Evolutionary conservation across 176 grass and related monocot species (phyloP).

Genomic region (Neostapfia colusana): DNA sequence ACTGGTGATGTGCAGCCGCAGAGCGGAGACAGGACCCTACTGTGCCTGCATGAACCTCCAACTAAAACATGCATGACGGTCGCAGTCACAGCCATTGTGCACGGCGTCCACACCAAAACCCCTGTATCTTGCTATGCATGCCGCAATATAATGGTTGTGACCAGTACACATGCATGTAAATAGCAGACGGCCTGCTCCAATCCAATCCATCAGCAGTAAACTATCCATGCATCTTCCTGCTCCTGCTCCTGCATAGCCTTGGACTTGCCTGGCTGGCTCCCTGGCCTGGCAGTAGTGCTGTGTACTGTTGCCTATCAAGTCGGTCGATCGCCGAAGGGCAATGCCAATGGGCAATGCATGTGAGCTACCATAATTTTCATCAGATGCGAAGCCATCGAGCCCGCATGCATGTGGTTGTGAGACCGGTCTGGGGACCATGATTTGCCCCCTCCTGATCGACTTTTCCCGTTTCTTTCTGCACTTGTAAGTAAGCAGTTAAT

Average conservation of each 20-base stretch:
- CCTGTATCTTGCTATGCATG: too few species aligned
- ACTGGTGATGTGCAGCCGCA: background rate
- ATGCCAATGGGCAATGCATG: slow-evolving; percentile 28
- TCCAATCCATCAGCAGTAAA: slow-evolving; percentile 22
- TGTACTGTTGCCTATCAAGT: slow-evolving; percentile 5
- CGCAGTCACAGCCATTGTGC: slow-evolving; percentile 5
- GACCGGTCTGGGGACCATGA: background rate
- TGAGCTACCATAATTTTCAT: slow-evolving; percentile 27
- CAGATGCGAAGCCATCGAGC: slow-evolving; percentile 20
- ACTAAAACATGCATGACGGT: slow-evolving; percentile 32
- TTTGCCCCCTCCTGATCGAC: background rate
- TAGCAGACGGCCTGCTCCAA: too few species aligned
- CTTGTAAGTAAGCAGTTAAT: slow-evolving; percentile 34
- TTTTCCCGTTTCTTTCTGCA: background rate
- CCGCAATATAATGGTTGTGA: too few species aligned
- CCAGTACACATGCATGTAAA: too few species aligned
- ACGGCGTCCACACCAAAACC: background rate
- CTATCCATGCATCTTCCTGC: background rate
- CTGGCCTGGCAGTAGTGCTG: background rate
- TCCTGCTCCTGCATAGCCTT: background rate
- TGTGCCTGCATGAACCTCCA: slow-evolving; percentile 11
- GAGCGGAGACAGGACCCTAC: background rate
- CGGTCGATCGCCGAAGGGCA: background rate
- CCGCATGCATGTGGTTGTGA: slow-evolving; percentile 6
- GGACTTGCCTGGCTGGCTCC: background rate